These are phyloP conservation scores for Wilcoxina mikolae DNA, from an alignment of 495 filamentous ascomycete species.

Conservation along the genomic window DNA sequence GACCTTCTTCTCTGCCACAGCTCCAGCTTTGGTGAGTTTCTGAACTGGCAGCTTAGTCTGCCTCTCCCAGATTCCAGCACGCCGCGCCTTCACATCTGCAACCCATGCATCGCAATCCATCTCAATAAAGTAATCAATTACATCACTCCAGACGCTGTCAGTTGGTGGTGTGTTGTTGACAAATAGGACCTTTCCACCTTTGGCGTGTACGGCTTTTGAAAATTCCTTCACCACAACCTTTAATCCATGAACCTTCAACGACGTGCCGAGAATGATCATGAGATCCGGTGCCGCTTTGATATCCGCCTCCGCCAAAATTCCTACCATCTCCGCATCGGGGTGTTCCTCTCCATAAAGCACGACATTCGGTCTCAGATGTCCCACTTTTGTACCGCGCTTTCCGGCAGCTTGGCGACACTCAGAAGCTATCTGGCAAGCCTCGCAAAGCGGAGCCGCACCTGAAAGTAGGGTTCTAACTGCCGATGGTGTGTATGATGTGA, in stretches of 20 bases:
- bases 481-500: slow-evolving; percentile 45
- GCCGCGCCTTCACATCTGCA: slow-evolving; percentile 39
- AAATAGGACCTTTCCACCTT: slow-evolving; percentile 49
- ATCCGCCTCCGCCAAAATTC: slow-evolving; percentile 47
- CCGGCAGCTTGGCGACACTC: slow-evolving; percentile 44
- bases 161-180: slow-evolving; percentile 54
- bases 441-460: slow-evolving; percentile 49
- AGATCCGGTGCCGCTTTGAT: slow-evolving; percentile 46
- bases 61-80: slow-evolving; percentile 40
- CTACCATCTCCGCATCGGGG: slow-evolving; percentile 48
- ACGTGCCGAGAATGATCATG: slow-evolving; percentile 52
- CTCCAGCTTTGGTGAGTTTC: slow-evolving; percentile 16
- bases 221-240: slow-evolving; percentile 54
- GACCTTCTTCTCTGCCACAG: neutral
- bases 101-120: slow-evolving; percentile 66
- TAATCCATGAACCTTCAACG: slow-evolving; percentile 51
- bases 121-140: slow-evolving; percentile 53
- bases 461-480: slow-evolving; percentile 31
- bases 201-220: slow-evolving; percentile 51
- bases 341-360: slow-evolving; percentile 60
- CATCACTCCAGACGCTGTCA: slow-evolving; percentile 50
- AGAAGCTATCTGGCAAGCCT: slow-evolving; percentile 42
- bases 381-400: slow-evolving; percentile 47
- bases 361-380: slow-evolving; percentile 44
- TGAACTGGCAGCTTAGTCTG: slow-evolving; percentile 19